Conservation (phyloP, 2,329 filamentous ascomycete species). For the Saccharata proteae region DNA sequence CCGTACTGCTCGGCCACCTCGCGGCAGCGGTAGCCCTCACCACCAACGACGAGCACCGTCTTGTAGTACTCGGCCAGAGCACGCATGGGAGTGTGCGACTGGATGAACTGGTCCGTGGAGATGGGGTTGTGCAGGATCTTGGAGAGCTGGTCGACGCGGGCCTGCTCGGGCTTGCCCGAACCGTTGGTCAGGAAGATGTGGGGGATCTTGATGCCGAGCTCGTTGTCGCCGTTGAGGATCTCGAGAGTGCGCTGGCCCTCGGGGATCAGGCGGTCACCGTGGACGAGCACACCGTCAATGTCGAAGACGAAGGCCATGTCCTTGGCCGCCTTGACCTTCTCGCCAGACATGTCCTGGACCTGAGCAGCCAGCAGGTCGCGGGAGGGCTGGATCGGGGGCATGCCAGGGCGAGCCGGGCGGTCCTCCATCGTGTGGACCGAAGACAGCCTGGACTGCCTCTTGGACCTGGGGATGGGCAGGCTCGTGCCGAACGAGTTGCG, state of each 20-base stretch:
- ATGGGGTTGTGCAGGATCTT: conserved; percentile 55
- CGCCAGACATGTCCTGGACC: conserved; percentile 53
- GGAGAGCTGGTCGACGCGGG: conserved; percentile 53
- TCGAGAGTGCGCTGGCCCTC: conserved; percentile 54
- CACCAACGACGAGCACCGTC: conserved; percentile 63
- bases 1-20: conserved; percentile 62
- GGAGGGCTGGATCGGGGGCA: conserved; percentile 47
- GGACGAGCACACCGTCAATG: conserved; percentile 63
- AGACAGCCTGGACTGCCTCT: conserved; percentile 56
- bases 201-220: conserved; percentile 66
- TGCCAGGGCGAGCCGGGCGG: conserved; percentile 39
- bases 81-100: conserved; percentile 67
- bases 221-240: conserved; percentile 64
- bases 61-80: conserved; percentile 65
- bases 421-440: conserved; percentile 41
- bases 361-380: conserved; percentile 59
- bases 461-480: conserved; percentile 59
- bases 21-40: conserved; percentile 62
- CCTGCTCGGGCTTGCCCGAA: conserved; percentile 56
- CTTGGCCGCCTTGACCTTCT: conserved; percentile 58
- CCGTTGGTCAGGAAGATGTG: conserved; percentile 67
- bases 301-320: conserved; percentile 77
- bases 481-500: conserved; percentile 66
- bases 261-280: conserved; percentile 58
- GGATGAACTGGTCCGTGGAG: conserved; percentile 62